Percentiles rank a stretch among this genome's conserved stretches.
Conservation (phyloP, 169 alveolate genomes). For the Eimeria zaria region DNA sequence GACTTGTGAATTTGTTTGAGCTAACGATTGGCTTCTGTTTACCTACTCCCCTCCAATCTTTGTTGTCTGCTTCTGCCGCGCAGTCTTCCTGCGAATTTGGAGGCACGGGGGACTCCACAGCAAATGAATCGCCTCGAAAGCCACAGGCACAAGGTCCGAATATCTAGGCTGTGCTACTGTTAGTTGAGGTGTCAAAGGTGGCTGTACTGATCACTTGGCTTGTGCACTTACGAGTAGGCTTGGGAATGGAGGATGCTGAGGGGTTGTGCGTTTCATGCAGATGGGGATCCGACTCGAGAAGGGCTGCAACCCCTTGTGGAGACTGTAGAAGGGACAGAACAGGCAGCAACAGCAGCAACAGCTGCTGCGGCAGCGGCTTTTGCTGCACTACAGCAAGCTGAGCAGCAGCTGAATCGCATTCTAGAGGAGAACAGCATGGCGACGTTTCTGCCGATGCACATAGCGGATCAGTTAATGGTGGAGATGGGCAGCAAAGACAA, state of each 20-base stretch:
- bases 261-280: constrained; percentile 7
- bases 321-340: constrained; percentile 14
- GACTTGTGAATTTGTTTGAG: neutral
- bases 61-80: neutral
- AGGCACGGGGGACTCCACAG: constrained; percentile 21
- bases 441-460: constrained; percentile 27
- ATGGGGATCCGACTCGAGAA: neutral
- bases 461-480: constrained; percentile 43
- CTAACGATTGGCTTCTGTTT: too few species aligned
- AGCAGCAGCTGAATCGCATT: constrained; percentile 73
- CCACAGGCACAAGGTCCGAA: constrained; percentile 7
- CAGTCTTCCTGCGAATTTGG: neutral
- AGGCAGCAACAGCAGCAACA: constrained; percentile 65
- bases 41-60: neutral
- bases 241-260: neutral
- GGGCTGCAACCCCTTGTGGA: neutral
- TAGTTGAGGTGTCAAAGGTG: neutral
- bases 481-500: constrained; percentile 25
- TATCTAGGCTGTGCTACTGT: neutral
- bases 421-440: constrained; percentile 60
- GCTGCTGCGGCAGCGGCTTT: constrained; percentile 76
- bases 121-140: constrained; percentile 27
- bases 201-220: neutral
- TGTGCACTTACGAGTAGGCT: neutral
- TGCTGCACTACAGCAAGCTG: constrained; percentile 77